Base-by-base conservation (phyloP, 768 basidiomycete species). In the Naganishia vishniacii region DNA sequence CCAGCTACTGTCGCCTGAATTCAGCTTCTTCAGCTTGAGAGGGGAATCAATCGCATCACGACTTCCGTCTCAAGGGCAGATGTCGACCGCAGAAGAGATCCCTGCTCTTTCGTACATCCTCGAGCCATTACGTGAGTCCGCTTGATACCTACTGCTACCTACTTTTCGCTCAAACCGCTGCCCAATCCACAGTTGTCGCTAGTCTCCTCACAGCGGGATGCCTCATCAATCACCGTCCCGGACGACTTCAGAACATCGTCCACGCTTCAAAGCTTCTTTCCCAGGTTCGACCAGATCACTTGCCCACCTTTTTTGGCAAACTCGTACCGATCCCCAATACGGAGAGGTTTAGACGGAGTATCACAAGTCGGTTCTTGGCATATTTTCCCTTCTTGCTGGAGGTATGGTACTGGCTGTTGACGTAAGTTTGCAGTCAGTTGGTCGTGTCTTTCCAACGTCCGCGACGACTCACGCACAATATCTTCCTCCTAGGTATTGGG, bases 401-500 rank as follows among this genome's bases (percentile, higher is more conserved):
- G 28, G 70, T 73, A 13, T 73, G 72, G 72, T 73, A 73, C 48
- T 73, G 72, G 72, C 60, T 73, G 25, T 60, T 73, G 31, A 73
- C 72, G 72, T 73, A 61, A 66, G 71, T 65, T 2, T 23, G n/a
- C n/a, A 9, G 48, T n/a, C n/a, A 42, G 37, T 34, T 44, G 37
- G 18, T 6, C 32, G 48, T 25, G 4, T 32, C 20, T 11, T 26
- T 58, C n/a, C n/a, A n/a, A n/a, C n/a, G n/a, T n/a, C n/a, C n/a
- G n/a, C n/a, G n/a, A n/a, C n/a, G n/a, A n/a, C n/a, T n/a, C n/a
- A n/a, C n/a, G n/a, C n/a, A n/a, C n/a, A n/a, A n/a, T n/a, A n/a
- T n/a, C n/a, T n/a, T n/a, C n/a, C n/a, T 18, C 25, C 15, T 41
- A 72, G 72, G 9, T 72, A 72, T 53, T 72, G 72, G 72, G 67